Conservation (phyloP, 139 green algal genomes). For the Auxenochlorella pyrenoidosa region DNA sequence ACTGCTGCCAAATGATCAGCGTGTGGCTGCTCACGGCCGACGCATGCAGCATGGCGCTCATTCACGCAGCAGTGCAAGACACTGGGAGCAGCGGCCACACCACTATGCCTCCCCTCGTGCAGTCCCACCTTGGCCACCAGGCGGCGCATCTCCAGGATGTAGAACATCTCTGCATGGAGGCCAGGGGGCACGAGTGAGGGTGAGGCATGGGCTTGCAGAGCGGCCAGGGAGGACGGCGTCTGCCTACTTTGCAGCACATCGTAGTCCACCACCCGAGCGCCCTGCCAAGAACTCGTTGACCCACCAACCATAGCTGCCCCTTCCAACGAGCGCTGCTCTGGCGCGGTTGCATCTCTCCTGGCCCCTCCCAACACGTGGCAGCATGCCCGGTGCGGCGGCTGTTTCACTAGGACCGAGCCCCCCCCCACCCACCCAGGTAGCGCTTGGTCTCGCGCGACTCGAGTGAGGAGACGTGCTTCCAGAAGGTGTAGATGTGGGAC, state of each 20-base stretch:
- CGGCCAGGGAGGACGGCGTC: neutral
- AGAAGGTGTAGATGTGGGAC: constrained; percentile 74
- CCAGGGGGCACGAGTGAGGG: neutral
- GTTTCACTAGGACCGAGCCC: too few species aligned
- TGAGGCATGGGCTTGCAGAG: neutral
- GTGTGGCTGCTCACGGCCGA: neutral
- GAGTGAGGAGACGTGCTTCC: constrained; percentile 74
- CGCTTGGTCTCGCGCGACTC: constrained; percentile 73
- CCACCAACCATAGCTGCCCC: too few species aligned
- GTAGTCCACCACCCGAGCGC: too few species aligned
- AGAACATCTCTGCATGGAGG: constrained; percentile 71
- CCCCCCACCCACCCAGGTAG: constrained; percentile 56
- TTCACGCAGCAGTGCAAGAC: too few species aligned
- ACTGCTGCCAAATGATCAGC: neutral
- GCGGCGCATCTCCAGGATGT: constrained; percentile 70
- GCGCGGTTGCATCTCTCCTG: too few species aligned
- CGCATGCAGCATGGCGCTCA: neutral
- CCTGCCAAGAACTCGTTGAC: too few species aligned
- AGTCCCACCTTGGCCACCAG: constrained; percentile 46
- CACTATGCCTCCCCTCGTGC: neutral
- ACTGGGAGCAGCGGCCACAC: neutral
- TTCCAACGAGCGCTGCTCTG: too few species aligned
- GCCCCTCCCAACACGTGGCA: neutral
- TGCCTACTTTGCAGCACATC: too few species aligned
- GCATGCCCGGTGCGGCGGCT: too few species aligned